These are phyloP conservation scores for Aspergillus wentii DNA, from an alignment of 495 filamentous ascomycete genomes.

Conservation along the genomic window DNA sequence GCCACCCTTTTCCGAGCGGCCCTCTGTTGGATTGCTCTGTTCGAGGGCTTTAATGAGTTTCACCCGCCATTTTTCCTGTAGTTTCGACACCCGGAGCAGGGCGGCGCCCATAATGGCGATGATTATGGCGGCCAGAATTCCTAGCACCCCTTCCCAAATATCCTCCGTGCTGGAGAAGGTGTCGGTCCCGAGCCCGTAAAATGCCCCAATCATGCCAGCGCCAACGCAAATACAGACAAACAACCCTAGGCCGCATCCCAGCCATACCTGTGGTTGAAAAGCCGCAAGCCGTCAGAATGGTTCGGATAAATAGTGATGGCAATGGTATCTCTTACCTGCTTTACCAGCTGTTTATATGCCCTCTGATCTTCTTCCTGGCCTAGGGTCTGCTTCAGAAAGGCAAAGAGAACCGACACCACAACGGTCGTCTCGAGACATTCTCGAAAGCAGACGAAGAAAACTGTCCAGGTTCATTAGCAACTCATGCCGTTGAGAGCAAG, in stretches of 20 bases:
- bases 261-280: constrained; percentile 56
- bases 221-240: constrained; percentile 64
- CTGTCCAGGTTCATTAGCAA: constrained; percentile 13
- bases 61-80: constrained; percentile 79
- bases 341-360: constrained; percentile 63
- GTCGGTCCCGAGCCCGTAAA: constrained; percentile 67
- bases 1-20: constrained; percentile 16
- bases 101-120: constrained; percentile 76
- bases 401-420: constrained; percentile 76
- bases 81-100: constrained; percentile 72
- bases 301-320: no score
- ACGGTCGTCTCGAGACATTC: constrained; percentile 78
- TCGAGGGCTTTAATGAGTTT: constrained; percentile 67
- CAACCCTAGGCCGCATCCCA: constrained; percentile 58
- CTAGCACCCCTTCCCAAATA: constrained; percentile 76
- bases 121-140: constrained; percentile 65
- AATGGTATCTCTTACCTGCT: constrained; percentile 60
- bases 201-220: constrained; percentile 70
- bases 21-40: constrained; percentile 33
- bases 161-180: constrained; percentile 62
- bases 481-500: background rate
- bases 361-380: constrained; percentile 49
- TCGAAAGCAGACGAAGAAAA: constrained; percentile 85
- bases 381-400: constrained; percentile 76
- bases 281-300: no score